A percentile compares a stretch with the other conserved stretches of the same genome.
These are phyloP conservation scores for Lantana camara DNA, from an alignment of 257 asterid genomes.

Conservation along the genomic window DNA sequence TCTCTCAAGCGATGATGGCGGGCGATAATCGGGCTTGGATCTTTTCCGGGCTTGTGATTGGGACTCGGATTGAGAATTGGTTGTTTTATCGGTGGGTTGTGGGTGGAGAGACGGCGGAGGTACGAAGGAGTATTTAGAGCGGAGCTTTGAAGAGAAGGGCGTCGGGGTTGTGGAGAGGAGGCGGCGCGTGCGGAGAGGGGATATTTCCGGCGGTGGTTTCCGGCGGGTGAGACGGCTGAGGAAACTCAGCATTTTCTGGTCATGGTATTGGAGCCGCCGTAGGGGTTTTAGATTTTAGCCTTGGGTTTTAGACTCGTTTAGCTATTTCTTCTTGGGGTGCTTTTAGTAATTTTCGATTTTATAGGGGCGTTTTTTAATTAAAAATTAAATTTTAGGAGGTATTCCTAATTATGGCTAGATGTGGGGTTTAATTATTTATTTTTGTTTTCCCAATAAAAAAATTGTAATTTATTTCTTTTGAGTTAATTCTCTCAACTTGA, in stretches of 20 bases:
- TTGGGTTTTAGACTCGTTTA: no score
- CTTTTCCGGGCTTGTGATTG: conserved; percentile 30
- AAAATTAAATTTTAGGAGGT: no score
- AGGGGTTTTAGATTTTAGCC: conserved; percentile 33
- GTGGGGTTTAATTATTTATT: no score
- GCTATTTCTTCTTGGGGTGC: no score
- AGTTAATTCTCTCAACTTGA: no score
- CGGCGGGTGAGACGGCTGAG: conserved; percentile 49
- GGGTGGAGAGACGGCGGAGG: conserved; percentile 69
- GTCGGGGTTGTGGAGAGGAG: conserved; percentile 38
- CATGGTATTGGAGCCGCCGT: conserved; percentile 7
- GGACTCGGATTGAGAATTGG: conserved; percentile 29
- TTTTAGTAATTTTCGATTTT: conserved; percentile 17
- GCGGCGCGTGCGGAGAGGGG: conserved; percentile 34
- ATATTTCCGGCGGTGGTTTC: conserved; percentile 28
- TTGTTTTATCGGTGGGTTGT: conserved; percentile 31
- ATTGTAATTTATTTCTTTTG: no score
- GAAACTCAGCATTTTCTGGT: conserved; percentile 26
- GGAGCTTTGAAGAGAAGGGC: conserved; percentile 60
- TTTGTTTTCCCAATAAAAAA: no score
- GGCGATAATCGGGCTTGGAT: conserved; percentile 70
- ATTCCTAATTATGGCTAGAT: no score
- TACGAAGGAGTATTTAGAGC: conserved; percentile 60
- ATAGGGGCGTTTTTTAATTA: no score
- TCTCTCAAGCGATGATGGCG: conserved; percentile 80